Base-by-base conservation (phyloP, 371 early-diverging fungal species). In the Rhizopus sp. region DNA sequence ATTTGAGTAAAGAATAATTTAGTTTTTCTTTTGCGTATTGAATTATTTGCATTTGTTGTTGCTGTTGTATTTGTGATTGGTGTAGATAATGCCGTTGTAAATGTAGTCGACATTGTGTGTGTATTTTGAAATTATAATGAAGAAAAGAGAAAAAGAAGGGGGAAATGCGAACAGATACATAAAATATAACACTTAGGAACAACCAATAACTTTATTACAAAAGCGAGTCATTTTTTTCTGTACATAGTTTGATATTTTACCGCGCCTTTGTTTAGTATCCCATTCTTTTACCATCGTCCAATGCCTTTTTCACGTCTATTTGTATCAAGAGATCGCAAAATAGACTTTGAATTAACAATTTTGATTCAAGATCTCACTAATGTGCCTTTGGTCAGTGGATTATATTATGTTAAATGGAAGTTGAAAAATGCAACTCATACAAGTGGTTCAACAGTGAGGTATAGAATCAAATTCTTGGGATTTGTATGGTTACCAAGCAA, bases 371-470 rank as follows among this genome's bases (percentile, higher is more conserved):
- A 88, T 60, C 69, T 88, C 7, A 69, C 72, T 35, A 83, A 82
- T 62, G 77, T 88, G 31, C 88, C 88, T 31, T 77, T 85, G 38
- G 82, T 87, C 30, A 73, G 77, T 50, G 88, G 88, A 17, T 70
- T 75, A 39, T 88, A 83, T 63, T 86, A 72, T 65, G 77, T 77
- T 38, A 87, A 84, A 54, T 86, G 87, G 85, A 81, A 73, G 48
- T 60, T 85, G 29, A 77, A 79, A 53, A 60, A 77, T 55, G 81
- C 80, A 29, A 64, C 72, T 5, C 72, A 68, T 40, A 44, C 72
- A 4, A 66, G 60, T 30, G 82, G 83, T 2, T 46, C 65, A 10
- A 83, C 81, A 37, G 64, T 50, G 35, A 77, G 78, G 86, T 81
- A 67, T 23, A 17, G 4, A 30, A 40, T 41, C n/a, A n/a, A n/a